A percentile compares a stretch with the other conserved stretches of the same genome.
Conservation (phyloP, 2,329 filamentous ascomycete genomes). For the Epichloe gansuensis region DNA sequence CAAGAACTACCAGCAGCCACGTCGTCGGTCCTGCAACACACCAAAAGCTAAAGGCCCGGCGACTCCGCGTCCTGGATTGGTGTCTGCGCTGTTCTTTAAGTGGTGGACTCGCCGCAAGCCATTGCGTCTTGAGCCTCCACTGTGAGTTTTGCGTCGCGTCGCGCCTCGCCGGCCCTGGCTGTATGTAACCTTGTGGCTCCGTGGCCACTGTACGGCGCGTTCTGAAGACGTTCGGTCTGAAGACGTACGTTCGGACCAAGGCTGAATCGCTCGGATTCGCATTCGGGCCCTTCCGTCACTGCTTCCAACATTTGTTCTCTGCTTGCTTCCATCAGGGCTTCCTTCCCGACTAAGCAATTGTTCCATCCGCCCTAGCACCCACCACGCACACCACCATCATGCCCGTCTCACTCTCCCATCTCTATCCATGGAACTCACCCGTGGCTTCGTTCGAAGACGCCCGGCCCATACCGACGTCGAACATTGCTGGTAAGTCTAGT, state of each 20-base stretch:
- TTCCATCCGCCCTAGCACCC: background rate
- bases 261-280: background rate
- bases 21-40: background rate
- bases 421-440: constrained; percentile 2
- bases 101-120: too few species aligned
- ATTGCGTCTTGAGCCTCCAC: too few species aligned
- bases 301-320: background rate
- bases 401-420: constrained; percentile 3
- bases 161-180: too few species aligned
- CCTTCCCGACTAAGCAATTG: constrained; percentile 2
- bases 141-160: too few species aligned
- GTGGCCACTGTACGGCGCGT: too few species aligned
- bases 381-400: constrained; percentile 1
- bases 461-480: constrained; percentile 1
- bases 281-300: background rate
- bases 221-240: too few species aligned
- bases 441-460: background rate
- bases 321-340: constrained; percentile 3
- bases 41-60: background rate
- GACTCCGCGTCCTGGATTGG: constrained; percentile 4
- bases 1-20: background rate
- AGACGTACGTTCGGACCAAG: background rate
- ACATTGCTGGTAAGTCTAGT: background rate
- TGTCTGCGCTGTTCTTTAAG: too few species aligned
- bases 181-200: too few species aligned